phyloP scores from a whole-genome alignment of 345 rosid species.

The Geranium rotundifolium region DNA sequence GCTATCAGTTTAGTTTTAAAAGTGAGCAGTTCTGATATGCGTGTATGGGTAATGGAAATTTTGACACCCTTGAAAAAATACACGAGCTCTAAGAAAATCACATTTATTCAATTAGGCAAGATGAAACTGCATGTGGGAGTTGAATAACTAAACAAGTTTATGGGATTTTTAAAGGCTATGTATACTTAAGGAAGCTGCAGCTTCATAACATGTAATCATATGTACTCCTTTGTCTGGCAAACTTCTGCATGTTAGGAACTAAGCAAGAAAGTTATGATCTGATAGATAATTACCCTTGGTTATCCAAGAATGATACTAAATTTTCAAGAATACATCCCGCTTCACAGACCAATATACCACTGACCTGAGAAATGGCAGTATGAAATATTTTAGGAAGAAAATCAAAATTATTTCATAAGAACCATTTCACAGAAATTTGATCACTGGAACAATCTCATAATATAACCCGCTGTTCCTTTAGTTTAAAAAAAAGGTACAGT shows the following conservation, averaged over 20 bases:
- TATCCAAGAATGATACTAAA: conserved; percentile 62
- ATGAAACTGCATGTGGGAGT: not conserved
- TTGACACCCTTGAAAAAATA: not conserved
- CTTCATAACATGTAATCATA: not conserved
- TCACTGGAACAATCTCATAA: not conserved
- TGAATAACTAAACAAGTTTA: not conserved
- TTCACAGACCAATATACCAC: conserved; percentile 86
- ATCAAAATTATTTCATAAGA: not conserved
- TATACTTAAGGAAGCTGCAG: not conserved
- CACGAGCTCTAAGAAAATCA: not conserved
- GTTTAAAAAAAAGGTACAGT: not conserved
- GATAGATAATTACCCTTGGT: conserved; percentile 48
- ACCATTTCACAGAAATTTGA: not conserved
- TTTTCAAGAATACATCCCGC: conserved; percentile 97
- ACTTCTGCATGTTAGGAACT: not conserved
- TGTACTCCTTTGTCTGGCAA: not conserved
- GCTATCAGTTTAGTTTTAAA: not conserved
- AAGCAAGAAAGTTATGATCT: conserved; percentile 2
- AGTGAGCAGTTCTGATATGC: not conserved
- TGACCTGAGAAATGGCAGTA: conserved; percentile 40
- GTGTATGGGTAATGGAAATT: not conserved
- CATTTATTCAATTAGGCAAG: not conserved
- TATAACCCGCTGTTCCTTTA: not conserved
- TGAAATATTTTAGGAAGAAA: not conserved
- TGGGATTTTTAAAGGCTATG: not conserved